phyloP scores from a whole-genome alignment of 495 filamentous ascomycete species.

The Tuber umbilicatum region DNA sequence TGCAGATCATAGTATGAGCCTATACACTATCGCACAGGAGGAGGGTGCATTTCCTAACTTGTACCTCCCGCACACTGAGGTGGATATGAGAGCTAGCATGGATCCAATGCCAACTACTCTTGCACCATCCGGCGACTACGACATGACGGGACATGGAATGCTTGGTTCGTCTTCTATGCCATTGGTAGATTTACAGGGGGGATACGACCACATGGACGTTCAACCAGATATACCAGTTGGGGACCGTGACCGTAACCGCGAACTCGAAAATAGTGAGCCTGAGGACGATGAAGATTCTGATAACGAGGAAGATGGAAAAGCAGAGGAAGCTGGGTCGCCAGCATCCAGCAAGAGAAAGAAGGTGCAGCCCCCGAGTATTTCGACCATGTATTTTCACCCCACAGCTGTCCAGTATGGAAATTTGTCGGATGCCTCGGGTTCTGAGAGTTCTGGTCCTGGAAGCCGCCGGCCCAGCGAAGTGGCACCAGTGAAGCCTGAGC shows the following conservation, averaged over 20 bases:
- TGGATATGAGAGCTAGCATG: conserved; percentile 16
- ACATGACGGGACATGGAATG: conserved; percentile 14
- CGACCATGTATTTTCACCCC: conserved; percentile 39
- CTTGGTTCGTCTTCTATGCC: conserved; percentile 18
- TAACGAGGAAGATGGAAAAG: conserved; percentile 23
- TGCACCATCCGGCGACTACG: conserved; percentile 19
- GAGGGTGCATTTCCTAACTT: conserved; percentile 38
- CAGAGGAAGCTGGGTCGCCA: conserved; percentile 13
- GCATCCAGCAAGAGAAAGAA: conserved; percentile 22
- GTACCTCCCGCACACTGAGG: conserved; percentile 18
- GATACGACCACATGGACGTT: conserved; percentile 3
- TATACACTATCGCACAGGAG: conserved; percentile 32
- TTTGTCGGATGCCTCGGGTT: conserved; percentile 28
- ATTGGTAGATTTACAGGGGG: conserved; percentile 17
- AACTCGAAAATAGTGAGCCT: conserved; percentile 21
- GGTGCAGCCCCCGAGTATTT: conserved; percentile 17
- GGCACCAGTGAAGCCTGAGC: conserved; percentile 14
- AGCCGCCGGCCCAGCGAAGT: conserved; percentile 32
- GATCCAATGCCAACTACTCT: conserved; percentile 28
- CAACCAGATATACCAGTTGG: neutral
- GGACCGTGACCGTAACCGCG: neutral
- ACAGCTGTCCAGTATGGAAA: conserved; percentile 35
- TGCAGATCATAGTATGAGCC: conserved; percentile 13
- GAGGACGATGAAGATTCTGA: conserved; percentile 22
- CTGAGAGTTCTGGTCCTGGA: conserved; percentile 28